Base-by-base conservation (phyloP, 2,329 filamentous ascomycete species). In the Paecilomyces dactylethromorphus region DNA sequence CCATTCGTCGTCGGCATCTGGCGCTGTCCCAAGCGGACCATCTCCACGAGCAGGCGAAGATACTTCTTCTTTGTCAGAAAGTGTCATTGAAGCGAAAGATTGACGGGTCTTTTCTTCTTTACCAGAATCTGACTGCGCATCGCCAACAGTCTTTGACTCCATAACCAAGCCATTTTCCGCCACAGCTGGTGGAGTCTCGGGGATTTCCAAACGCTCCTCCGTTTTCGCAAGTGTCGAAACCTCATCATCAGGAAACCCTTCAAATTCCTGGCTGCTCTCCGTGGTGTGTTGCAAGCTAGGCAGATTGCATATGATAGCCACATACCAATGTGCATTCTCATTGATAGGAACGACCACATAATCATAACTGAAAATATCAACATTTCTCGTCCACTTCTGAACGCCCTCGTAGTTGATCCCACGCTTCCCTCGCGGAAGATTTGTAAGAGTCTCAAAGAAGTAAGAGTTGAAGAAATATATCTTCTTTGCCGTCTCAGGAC, bases 271-370 rank as follows among this genome's bases (percentile, higher is more conserved):
- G 18, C 21, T 39, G 2, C 57, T 53, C 8, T 60, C 60, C 10
- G 56, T 31, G 12, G 62, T 61, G 7, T 76, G 71, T 31, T 66
- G 64, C n/a, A 94, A 79, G 56, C 82, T 86, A 3, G 85, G 83
- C 2, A 93, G 82, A 68, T 99, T 96, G 82, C 91, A 96, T 56
- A 99, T 93, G 58, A 99, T 93, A 13, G 91, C 92, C 64, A 97
- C 79, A 74, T 94, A 97, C 94, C 95, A 99, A 73, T 99, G 94
- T 1, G 81, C 77, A 64, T 85, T 80, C 69, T 97, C 90, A 66
- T 96, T 95, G 71, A 99, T 91, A 0, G 94, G 94, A 6, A 99
- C 89, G 11, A 97, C 82, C 59, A 97, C 87, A 71, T 92, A 97
- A 69, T 96, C 91, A 66, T 90, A 92, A 5, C 81, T 83, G 68